Conservation (phyloP, 352 stramenopile genomes). For the Stramenopiles sp. region DNA sequence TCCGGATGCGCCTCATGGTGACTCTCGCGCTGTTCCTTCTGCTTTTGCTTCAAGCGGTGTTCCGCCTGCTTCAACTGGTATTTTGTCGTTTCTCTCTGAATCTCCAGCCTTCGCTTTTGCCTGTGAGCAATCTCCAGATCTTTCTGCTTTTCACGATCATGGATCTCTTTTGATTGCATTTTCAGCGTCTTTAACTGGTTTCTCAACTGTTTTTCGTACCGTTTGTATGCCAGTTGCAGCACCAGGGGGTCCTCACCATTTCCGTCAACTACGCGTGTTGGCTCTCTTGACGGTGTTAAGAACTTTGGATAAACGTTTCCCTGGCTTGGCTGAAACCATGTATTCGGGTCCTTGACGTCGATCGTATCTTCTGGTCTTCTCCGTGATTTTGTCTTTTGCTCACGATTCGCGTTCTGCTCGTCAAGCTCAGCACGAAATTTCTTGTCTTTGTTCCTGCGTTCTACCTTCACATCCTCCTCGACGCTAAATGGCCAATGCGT, state of each 20-base stretch:
- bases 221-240: neutral
- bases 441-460: neutral
- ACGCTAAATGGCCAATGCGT: neutral
- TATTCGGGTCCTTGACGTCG: neutral
- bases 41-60: neutral
- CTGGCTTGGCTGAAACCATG: neutral
- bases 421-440: neutral
- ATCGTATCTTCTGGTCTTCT: neutral
- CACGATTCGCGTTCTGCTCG: neutral
- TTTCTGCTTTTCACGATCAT: neutral
- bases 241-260: neutral
- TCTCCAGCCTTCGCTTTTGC: neutral
- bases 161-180: neutral
- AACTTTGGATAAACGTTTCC: neutral
- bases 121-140: neutral
- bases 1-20: neutral
- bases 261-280: neutral
- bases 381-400: neutral
- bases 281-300: neutral
- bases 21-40: neutral
- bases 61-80: neutral
- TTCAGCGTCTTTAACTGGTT: neutral
- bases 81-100: neutral
- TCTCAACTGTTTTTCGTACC: neutral
- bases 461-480: neutral